Evolutionary conservation across 306 rosid species (phyloP).

Genomic region (Alnus glutinosa): DNA sequence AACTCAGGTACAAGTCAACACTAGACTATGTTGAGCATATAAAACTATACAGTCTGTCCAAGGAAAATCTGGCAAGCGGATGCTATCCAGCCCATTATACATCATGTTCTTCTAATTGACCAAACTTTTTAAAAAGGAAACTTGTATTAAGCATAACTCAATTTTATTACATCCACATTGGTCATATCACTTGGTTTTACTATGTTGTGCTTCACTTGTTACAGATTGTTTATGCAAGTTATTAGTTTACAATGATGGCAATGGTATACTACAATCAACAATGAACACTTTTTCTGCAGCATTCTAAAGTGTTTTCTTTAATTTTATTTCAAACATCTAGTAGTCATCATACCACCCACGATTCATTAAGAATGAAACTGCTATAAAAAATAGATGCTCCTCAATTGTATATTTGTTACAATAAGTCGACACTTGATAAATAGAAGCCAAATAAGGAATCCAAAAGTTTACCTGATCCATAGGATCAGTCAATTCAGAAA

Average conservation of each 20-base stretch:
- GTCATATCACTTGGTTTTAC: neutral
- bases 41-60: too few species aligned
- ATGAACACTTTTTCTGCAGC: neutral
- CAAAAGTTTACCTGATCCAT: constrained; percentile 80
- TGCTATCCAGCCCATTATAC: too few species aligned
- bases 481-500: constrained; percentile 97
- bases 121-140: too few species aligned
- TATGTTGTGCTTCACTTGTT: neutral
- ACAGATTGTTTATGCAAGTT: neutral
- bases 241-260: neutral
- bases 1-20: neutral
- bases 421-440: neutral
- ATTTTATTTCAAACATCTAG: neutral
- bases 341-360: neutral
- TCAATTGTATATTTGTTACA: neutral
- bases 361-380: neutral
- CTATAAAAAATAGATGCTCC: neutral
- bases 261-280: neutral
- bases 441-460: constrained; percentile 3
- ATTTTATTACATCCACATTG: neutral
- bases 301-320: neutral
- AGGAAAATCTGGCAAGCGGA: neutral
- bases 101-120: too few species aligned
- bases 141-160: too few species aligned
- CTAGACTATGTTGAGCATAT: neutral